Evolutionary conservation across 768 basidiomycete genomes (phyloP), one percentile per base, ranked within the genome.

Genomic region (Paxillus ammoniavirescens): DNA sequence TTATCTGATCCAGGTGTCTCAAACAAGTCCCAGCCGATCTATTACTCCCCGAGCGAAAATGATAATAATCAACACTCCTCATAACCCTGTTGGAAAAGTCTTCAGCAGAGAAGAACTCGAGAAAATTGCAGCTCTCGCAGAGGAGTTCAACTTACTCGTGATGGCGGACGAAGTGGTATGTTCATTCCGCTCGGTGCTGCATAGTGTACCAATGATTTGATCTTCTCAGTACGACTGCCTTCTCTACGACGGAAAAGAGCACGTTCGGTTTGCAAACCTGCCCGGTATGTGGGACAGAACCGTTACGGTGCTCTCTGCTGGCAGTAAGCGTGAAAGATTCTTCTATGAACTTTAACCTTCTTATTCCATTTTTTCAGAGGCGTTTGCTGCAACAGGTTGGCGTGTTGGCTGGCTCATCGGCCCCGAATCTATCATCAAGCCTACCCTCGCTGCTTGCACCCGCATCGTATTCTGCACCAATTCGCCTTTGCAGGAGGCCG

Each of bases 221-320:
- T 52, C 44, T 47, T 49, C 15, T 28, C 56, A 96, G 90, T 99
- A 99, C 70, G 97, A 99, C 64, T 89, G 88, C 61, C 84, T 99
- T 37, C 83, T 94, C 14, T 97, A 87, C 61, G 91, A 94, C 61
- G 83, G 79, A 35, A 86, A 87, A 63, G 86, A 96, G 63, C 97
- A 99, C 69, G 77, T 94, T 50, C 87, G 96, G 50, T 89, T 98
- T 61, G 95, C 96, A 4, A 91, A 77, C 35, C 79, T 99, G n/a
- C 95, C 94, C 5, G 92, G 93, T 18, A 97, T 98, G 91, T 98
- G 95, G 95, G 91, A 98, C 60, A 85, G 97, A 42, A 99, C 97
- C 0, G 86, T 99, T 41, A 98, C 96, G 7, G 91, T 98, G 50
- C 86, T 89, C 38, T 95, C 93, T n/a, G 95, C 91, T 28, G 94